A percentile compares a stretch with the other conserved stretches of the same genome.
phyloP scores from a whole-genome alignment of 2,329 filamentous ascomycete species.

The Colletotrichum lindemuthianum region DNA sequence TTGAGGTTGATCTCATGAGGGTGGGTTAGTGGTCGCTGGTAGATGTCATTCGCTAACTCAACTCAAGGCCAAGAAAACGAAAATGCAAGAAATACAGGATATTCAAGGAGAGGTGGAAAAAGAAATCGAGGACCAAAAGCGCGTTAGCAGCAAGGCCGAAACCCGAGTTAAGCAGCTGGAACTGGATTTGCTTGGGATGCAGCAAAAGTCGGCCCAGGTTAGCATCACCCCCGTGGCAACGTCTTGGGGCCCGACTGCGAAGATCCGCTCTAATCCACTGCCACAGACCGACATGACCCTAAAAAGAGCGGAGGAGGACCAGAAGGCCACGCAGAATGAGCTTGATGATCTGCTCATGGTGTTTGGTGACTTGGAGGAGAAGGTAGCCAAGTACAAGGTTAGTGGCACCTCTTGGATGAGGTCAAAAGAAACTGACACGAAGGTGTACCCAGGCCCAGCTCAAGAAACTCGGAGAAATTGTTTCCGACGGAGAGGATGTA shows the following conservation, averaged over 20 bases:
- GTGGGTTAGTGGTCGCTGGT: slow-evolving; percentile 44
- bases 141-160: slow-evolving; percentile 49
- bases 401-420: slow-evolving; percentile 40
- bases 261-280: neutral
- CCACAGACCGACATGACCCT: slow-evolving; percentile 46
- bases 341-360: slow-evolving; percentile 85
- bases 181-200: slow-evolving; percentile 42
- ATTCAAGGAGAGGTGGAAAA: slow-evolving; percentile 53
- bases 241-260: neutral
- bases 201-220: slow-evolving; percentile 38
- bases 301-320: slow-evolving; percentile 68
- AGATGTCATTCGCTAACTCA: slow-evolving; percentile 36
- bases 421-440: slow-evolving; percentile 18
- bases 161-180: slow-evolving; percentile 44
- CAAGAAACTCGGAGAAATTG: slow-evolving; percentile 72
- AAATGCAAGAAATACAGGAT: slow-evolving; percentile 67
- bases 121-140: slow-evolving; percentile 54
- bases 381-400: slow-evolving; percentile 79
- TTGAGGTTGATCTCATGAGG: slow-evolving; percentile 72
- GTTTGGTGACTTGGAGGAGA: slow-evolving; percentile 83
- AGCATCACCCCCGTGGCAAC: neutral
- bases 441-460: slow-evolving; percentile 60
- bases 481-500: slow-evolving; percentile 81
- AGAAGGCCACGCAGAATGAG: slow-evolving; percentile 73
- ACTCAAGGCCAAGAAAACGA: slow-evolving; percentile 66